Percentiles rank a stretch among this genome's conserved stretches.
phyloP scores from a whole-genome alignment of 768 basidiomycete species.

The Boletus rubropictus region DNA sequence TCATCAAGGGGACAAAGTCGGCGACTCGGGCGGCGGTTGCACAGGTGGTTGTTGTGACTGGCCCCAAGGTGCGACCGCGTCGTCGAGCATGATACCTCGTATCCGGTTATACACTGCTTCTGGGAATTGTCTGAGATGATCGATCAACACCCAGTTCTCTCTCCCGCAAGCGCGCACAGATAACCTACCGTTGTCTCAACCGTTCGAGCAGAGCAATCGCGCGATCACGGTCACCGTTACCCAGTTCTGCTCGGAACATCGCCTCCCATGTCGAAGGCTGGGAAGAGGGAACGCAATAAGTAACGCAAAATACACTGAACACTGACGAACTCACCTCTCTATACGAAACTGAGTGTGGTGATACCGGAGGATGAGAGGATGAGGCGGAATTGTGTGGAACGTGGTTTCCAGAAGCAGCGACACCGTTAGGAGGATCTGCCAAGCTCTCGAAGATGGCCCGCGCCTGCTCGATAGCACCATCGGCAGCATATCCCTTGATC shows the following conservation, averaged over 20 bases:
- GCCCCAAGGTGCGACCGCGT: conserved; percentile 46
- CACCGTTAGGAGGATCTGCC: conserved; percentile 72
- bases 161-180: not conserved
- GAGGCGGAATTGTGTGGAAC: conserved; percentile 49
- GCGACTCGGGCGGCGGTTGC: conserved; percentile 8
- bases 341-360: conserved; percentile 36
- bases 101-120: conserved; percentile 76
- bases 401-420: conserved; percentile 89
- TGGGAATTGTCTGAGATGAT: conserved; percentile 54
- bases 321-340: conserved; percentile 22
- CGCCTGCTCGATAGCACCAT: conserved; percentile 64
- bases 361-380: conserved; percentile 31
- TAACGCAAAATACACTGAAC: not conserved
- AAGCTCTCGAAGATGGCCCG: conserved; percentile 75
- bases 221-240: conserved; percentile 62
- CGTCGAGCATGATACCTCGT: conserved; percentile 74
- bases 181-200: conserved; percentile 58
- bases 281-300: not conserved
- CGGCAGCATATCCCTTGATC: conserved; percentile 59
- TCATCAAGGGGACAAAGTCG: not conserved
- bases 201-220: conserved; percentile 68
- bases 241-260: conserved; percentile 91
- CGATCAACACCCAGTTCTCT: not conserved
- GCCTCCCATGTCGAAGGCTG: conserved; percentile 92
- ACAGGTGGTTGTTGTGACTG: conserved; percentile 1